A percentile compares a stretch with the other conserved stretches of the same genome.
phyloP scores from a whole-genome alignment of 108 stramenopile species.

The Cyclotella atomus region DNA sequence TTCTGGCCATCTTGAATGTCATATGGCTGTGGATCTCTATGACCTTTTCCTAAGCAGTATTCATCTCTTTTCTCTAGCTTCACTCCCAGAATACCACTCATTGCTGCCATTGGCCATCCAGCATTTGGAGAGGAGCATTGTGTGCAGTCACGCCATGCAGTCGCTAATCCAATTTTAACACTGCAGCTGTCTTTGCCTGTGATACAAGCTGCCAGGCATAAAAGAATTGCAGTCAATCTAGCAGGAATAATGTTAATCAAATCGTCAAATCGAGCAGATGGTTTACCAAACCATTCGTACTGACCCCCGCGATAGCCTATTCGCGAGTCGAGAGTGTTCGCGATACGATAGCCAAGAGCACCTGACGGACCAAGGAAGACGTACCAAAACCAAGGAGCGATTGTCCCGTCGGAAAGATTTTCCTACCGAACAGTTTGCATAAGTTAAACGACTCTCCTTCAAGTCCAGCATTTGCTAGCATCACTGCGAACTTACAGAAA shows the following conservation, averaged over 20 bases:
- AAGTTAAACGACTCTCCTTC: too few relatives aligned
- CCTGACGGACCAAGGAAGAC: constrained; percentile 43
- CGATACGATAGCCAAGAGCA: constrained; percentile 51
- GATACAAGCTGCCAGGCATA: constrained; percentile 23
- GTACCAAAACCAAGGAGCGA: constrained; percentile 59
- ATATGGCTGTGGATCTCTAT: constrained; percentile 21
- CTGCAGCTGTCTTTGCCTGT: background rate
- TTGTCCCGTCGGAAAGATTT: constrained; percentile 55
- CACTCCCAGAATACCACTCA: constrained; percentile 53
- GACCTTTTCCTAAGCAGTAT: constrained; percentile 34
- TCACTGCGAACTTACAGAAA: too few relatives aligned
- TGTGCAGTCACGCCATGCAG: constrained; percentile 34
- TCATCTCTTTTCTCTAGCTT: constrained; percentile 41
- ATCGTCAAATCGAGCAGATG: constrained; percentile 58
- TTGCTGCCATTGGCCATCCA: constrained; percentile 60
- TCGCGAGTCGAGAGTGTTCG: constrained; percentile 56
- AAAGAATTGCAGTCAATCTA: constrained; percentile 40
- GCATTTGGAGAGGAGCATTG: constrained; percentile 59
- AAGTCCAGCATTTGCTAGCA: too few relatives aligned
- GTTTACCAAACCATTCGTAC: constrained; percentile 53
- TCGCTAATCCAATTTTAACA: constrained; percentile 25
- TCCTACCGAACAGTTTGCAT: too few relatives aligned
- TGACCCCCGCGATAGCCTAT: constrained; percentile 50
- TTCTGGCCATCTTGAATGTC: constrained; percentile 43
- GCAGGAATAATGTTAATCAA: constrained; percentile 54